Evolutionary conservation across 805 yeast genomes (phyloP), one percentile per base, ranked within the genome.

Genomic region (Saturnispora ahearnii): DNA sequence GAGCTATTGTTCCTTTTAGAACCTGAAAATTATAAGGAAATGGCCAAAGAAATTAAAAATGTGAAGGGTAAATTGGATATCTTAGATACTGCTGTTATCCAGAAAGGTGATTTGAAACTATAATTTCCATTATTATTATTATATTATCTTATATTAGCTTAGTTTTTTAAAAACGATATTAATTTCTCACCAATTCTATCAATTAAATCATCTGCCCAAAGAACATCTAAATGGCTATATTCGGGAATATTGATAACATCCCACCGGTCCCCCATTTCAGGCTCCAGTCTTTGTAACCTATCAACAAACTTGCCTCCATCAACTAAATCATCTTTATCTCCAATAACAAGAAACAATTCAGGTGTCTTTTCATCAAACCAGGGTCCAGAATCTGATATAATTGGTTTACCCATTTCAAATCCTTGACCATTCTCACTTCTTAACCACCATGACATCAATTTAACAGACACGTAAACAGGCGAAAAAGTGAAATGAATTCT

Each of bases 391-490:
- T 71, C 73, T 11, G 81, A 75, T 57, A 84, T 73, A 55, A 81
- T 72, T 33, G 79, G 65, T 47, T 78, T 70, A 4, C 63, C 62
- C 42, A 31, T 50, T 7, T 74, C 66, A 41, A 76, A 76, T 1
- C 63, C 65, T 65, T 78, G 66, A 55, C 84, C 72, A 50, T 64
- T 67, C 8, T 62, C 60, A 41, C 81, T 79, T 41, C 62, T 57
- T 21, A 89, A 69, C 98, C 98, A 91, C 97, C 98, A 93, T 43
- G 79, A 74, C 96, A 91, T 89, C 51, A 87, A 70, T 55, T 81
- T 79, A 1, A 88, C 74, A 26, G 95, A 82, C 13, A 90, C 84
- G 62, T 78, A 85, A 5, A 85, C 87, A 0, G 96, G 96, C 3
- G 95, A 84, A 62, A 88, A 90, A 5, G 90, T 66, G 55, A 91